These are phyloP conservation scores for Candida odintsovae DNA, from an alignment of 805 yeast genomes.

Conservation along the genomic window DNA sequence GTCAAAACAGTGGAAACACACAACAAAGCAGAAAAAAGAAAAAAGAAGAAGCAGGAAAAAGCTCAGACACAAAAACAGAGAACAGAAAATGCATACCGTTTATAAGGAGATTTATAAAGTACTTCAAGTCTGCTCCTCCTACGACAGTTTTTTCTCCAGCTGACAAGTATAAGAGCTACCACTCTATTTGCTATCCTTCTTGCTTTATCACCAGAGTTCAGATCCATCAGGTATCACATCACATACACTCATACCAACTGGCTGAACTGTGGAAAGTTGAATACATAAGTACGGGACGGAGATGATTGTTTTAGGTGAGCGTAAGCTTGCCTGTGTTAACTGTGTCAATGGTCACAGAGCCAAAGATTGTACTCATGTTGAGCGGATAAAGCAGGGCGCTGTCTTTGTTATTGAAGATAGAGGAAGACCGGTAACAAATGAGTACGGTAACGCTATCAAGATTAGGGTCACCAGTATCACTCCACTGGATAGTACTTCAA, in stretches of 20 bases:
- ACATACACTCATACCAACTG: too few relatives aligned
- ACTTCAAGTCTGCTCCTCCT: neutral
- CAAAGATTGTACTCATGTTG: conserved; percentile 1
- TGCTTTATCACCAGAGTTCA: neutral
- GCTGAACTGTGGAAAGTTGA: too few relatives aligned
- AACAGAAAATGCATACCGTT: neutral
- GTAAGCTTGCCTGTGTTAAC: neutral
- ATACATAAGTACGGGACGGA: neutral
- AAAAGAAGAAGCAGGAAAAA: neutral
- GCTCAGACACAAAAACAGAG: neutral
- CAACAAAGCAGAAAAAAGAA: neutral
- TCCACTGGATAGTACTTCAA: neutral
- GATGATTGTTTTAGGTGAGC: neutral
- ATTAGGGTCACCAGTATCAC: neutral
- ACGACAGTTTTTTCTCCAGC: neutral
- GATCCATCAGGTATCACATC: neutral
- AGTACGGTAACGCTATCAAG: neutral
- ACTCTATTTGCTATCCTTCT: neutral
- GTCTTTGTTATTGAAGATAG: conserved; percentile 1
- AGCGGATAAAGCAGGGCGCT: neutral
- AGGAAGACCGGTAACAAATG: conserved; percentile 1
- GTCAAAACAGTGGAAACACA: neutral
- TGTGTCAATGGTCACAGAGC: conserved; percentile 3
- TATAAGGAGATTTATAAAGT: neutral
- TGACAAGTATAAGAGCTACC: too few relatives aligned